Evolutionary conservation across 768 basidiomycete genomes (phyloP), one percentile per base, ranked within the genome.

Genomic region (Mycena floridula): DNA sequence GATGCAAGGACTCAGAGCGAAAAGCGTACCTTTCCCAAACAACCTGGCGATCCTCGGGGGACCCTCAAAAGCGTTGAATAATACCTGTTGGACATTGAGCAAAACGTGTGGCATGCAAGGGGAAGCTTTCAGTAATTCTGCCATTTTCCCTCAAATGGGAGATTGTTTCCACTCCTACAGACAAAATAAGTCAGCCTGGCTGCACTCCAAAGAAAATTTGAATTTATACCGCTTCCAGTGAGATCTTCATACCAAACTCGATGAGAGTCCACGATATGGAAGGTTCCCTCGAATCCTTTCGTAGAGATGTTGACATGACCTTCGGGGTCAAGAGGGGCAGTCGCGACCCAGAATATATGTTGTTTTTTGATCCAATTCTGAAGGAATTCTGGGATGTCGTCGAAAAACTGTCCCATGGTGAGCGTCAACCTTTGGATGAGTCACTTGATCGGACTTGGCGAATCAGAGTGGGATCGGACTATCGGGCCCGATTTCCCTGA

Each of bases 211-310:
- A 22, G n/a, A 9, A 32, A 16, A 32, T 9, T 39, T 24, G 23
- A 39, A 39, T 9, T 64, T 70, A 35, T 47, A 81, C 82, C 82
- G 48, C 81, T 79, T 7, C 85, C 85, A 18, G 77, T 79, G 37
- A 84, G 66, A 56, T 87, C 84, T 54, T 87, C 82, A 49, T 87
- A 87, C 85, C 84, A 86, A 2, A 81, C 78, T 38, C 60, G 64
- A 32, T 67, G 74, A 16, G 70, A 59, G 45, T 76, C 64, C 13
- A 73, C 65, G 49, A 85, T 56, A 52, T 81, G 81, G 54, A 88
- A 84, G 3, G 74, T 75, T 6, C 76, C 64, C 28, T 56, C 50
- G 8, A 54, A 55, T 26, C 70, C 71, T 42, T 76, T 76, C 1
- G 73, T 71, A 0, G 69, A 72, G 44, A 76, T 50, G 46, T 74